Evolutionary conservation across 768 basidiomycete species (phyloP), one percentile per base, ranked within the genome.

Genomic region (Leccinum olivaceopallidum): DNA sequence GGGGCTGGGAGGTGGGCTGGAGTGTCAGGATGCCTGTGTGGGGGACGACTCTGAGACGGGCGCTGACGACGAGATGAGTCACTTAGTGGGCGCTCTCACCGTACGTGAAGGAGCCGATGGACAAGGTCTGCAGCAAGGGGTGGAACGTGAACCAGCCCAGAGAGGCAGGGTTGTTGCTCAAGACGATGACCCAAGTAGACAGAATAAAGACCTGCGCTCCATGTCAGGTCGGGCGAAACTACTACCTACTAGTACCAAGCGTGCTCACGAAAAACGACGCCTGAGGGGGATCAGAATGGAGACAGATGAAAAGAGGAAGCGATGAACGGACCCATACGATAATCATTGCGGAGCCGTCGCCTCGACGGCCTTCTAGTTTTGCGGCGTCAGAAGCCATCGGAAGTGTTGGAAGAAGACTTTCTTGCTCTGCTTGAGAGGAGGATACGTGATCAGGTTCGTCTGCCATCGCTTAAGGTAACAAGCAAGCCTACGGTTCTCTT

Each of bases 131-230:
- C 12, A 90, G 71, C 0, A 82, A 71, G 0, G 89, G 89, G 68
- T 92, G 90, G 53, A 83, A 80, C 0, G 80, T 79, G 70, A 91
- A 91, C 85, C 84, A 89, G 2, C 84, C 83, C 1, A 79, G 67
- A 0, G 68, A 62, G 24, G 63, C 62, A 2, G 85, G 86, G 55
- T 80, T 60, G 51, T 79, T 84, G 64, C 65, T 73, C 42, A 86
- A 62, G 49, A 85, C 66, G 57, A 75, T 70, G 14, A 67, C 61
- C 83, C 84, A 86, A 4, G 83, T 82, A 7, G 78, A 42, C 3
- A 72, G 34, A 13, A 73, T 69, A 52, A 82, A 73, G 28, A 78
- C 60, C 84, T 85, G 34, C 13, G 13, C 34, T 36, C 13, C 22
- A 28, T 12, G 37, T 63, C 39, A 62, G 62, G 62, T 32, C 48